phyloP scores from a whole-genome alignment of 2,329 filamentous ascomycete genomes.

The Ophiocordyceps camponoti-rufipedis region DNA sequence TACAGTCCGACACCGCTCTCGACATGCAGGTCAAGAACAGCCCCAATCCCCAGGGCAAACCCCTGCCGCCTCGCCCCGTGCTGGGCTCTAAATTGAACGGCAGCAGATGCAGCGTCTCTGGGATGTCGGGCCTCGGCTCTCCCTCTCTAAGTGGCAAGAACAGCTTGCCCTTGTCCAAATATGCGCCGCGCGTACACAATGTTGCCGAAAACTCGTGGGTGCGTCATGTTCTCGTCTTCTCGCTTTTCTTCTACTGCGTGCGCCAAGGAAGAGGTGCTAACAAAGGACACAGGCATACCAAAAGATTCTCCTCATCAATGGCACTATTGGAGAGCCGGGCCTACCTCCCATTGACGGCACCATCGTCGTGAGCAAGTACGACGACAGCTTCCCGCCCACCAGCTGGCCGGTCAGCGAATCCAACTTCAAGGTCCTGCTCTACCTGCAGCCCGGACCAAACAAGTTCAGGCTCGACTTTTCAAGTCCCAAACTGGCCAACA shows the following conservation, averaged over 20 bases:
- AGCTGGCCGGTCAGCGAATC: slow-evolving; percentile 79
- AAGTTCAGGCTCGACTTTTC: slow-evolving; percentile 73
- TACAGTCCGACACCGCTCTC: slow-evolving; percentile 46
- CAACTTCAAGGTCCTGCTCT: slow-evolving; percentile 79
- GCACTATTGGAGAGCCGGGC: slow-evolving; percentile 58
- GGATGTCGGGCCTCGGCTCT: slow-evolving; percentile 42
- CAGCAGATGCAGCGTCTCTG: slow-evolving; percentile 46
- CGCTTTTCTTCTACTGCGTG: too few species aligned
- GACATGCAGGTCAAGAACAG: slow-evolving; percentile 41
- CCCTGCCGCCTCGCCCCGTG: slow-evolving; percentile 17
- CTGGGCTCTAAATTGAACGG: slow-evolving; percentile 18
- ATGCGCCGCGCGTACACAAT: slow-evolving; percentile 64
- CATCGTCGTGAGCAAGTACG: slow-evolving; percentile 61
- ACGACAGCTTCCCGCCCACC: slow-evolving; percentile 69
- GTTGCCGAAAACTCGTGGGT: slow-evolving; percentile 74
- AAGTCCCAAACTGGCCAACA: slow-evolving; percentile 61
- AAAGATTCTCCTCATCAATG: slow-evolving; percentile 69
- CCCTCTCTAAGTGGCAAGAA: slow-evolving; percentile 34
- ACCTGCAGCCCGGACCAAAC: slow-evolving; percentile 84
- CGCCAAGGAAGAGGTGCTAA: too few species aligned
- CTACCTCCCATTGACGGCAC: slow-evolving; percentile 58
- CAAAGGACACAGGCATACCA: slow-evolving; percentile 58
- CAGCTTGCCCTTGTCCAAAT: slow-evolving; percentile 50
- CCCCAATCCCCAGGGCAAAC: slow-evolving; percentile 4
- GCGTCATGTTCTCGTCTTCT: slow-evolving; percentile 13